A percentile compares a stretch with the other conserved stretches of the same genome.
Conservation (phyloP, 768 basidiomycete species). For the Hygrophoropsis aurantiaca region DNA sequence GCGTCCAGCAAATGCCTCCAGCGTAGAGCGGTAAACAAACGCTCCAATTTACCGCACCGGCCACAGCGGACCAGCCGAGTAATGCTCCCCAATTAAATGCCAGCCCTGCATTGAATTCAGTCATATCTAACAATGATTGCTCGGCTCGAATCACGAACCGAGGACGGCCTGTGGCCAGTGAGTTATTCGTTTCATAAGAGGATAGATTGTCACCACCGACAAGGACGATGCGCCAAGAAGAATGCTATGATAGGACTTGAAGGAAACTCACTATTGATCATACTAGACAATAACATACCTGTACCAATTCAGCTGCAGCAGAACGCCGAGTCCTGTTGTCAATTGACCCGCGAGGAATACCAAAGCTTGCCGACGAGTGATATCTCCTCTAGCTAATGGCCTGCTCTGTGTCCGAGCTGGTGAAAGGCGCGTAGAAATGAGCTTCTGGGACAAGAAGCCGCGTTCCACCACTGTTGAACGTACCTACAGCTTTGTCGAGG, state of each 20-base stretch:
- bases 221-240: slow-evolving; percentile 89
- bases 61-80: slow-evolving; percentile 94
- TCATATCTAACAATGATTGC: background rate
- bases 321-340: slow-evolving; percentile 75
- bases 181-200: slow-evolving; percentile 95
- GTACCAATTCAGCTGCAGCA: slow-evolving; percentile 93
- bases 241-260: slow-evolving; percentile 53
- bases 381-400: slow-evolving; percentile 83
- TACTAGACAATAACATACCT: slow-evolving; percentile 55
- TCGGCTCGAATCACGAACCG: slow-evolving; percentile 47
- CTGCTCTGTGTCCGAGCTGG: slow-evolving; percentile 68
- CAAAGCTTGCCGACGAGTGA: slow-evolving; percentile 73
- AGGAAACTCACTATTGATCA: background rate
- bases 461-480: slow-evolving; percentile 5
- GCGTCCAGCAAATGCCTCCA: slow-evolving; percentile 88
- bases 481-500: slow-evolving; percentile 90
- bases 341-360: slow-evolving; percentile 83
- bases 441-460: background rate
- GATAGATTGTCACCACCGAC: slow-evolving; percentile 85
- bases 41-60: slow-evolving; percentile 75
- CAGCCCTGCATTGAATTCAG: slow-evolving; percentile 53
- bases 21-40: slow-evolving; percentile 87
- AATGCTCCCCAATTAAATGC: slow-evolving; percentile 98
- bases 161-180: slow-evolving; percentile 97
- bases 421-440: slow-evolving; percentile 1